Evolutionary conservation across 345 rosid genomes (phyloP), one percentile per base, ranked within the genome.

Genomic region (Dipteronia sinensis): DNA sequence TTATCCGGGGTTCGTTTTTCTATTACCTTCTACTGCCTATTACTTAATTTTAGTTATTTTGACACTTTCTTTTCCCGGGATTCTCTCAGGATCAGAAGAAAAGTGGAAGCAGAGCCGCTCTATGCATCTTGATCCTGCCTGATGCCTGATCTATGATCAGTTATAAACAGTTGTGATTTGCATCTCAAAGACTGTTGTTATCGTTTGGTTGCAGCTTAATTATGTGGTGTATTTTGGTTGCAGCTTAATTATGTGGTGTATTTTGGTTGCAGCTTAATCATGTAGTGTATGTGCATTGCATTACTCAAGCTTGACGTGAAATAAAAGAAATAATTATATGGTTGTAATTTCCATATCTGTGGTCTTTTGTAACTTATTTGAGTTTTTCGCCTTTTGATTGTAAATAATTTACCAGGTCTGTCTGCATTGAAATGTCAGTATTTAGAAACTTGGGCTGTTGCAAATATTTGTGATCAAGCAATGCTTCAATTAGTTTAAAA

Each of bases 31-130:
- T 15, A 16, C 59, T 49, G 74, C 47, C 51, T 9, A 34, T 38
- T 58, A 15, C 20, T 17, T 31, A 16, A 13, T 20, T 67, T 7
- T 10, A 19, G 34, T 62, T 16, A 25, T 10, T 71, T 47, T 27
- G 27, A 51, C 22, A 67, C 40, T 73, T 46, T 19, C 31, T 69
- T 34, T 19, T 46, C 23, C 22, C 25, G 81, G 81, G 10, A 72
- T 38, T 31, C 74, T 85, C 61, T 22, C 84, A 92, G 98, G 97
- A 92, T 94, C 49, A 90, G 86, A 83, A 85, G 98, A 79, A 90
- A 87, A 78, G 87, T 80, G 70, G 86, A 90, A 84, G 92, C 97
- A 0, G 90, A 91, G 87, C 97, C 98, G 76, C 89, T 92, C 13
- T 94, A 85, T 77, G 85, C 46, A 40, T 86, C 93, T 69, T 90